Evolutionary conservation across 495 filamentous ascomycete species (phyloP).

Genomic region (Trichocladium antarcticum): DNA sequence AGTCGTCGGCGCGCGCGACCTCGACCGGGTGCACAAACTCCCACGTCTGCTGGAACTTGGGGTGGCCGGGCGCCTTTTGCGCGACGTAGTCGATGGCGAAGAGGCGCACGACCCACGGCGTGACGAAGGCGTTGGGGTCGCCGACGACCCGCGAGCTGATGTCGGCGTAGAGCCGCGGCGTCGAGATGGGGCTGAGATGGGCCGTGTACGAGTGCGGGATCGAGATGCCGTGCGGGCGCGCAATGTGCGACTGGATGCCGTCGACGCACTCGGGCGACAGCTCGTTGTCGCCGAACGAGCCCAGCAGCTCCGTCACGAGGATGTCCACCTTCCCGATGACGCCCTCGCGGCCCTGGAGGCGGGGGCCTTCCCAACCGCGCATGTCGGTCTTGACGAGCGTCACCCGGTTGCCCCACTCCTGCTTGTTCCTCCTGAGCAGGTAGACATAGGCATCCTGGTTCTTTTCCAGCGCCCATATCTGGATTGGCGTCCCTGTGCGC

Average conservation of each 20-base stretch:
- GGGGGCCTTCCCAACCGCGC: constrained; percentile 82
- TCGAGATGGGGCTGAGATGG: constrained; percentile 80
- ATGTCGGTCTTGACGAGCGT: constrained; percentile 92
- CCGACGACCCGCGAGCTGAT: constrained; percentile 45
- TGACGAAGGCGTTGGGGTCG: constrained; percentile 73
- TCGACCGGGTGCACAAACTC: constrained; percentile 45
- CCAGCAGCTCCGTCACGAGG: constrained; percentile 82
- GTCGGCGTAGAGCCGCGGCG: constrained; percentile 75
- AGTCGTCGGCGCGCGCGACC: constrained; percentile 45
- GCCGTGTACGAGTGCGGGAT: constrained; percentile 90
- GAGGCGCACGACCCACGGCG: constrained; percentile 83
- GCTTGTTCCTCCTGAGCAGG: constrained; percentile 72
- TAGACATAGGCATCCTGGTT: constrained; percentile 95
- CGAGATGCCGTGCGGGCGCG: constrained; percentile 65
- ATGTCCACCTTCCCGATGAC: constrained; percentile 67
- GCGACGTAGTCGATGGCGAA: constrained; percentile 76
- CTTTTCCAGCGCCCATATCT: constrained; percentile 91
- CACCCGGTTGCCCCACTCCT: constrained; percentile 62
- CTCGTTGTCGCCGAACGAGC: constrained; percentile 87
- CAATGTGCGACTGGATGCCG: constrained; percentile 69
- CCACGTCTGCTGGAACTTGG: constrained; percentile 57
- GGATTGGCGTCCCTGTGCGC: constrained; percentile 61
- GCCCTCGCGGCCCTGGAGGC: constrained; percentile 23
- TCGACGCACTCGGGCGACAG: constrained; percentile 60
- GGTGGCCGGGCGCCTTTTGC: constrained; percentile 41